Base-by-base conservation (phyloP, 805 yeast species). In the Ogataea corticis region DNA sequence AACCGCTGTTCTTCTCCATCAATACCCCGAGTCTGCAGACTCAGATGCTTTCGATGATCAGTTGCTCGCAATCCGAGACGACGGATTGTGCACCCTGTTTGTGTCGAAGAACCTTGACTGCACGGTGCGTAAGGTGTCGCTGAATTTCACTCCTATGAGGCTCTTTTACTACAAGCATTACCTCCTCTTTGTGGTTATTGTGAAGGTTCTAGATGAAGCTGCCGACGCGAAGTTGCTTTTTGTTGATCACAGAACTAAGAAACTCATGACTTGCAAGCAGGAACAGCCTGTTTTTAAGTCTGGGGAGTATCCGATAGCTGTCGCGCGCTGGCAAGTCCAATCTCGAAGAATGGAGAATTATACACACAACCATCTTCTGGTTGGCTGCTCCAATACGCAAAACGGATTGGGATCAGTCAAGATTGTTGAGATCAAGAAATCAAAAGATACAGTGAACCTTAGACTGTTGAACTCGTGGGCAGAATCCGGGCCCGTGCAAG, bases 261-360 rank as follows among this genome's bases (percentile, higher is more conserved):
- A 42, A 23, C 35, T 44, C 25, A 14, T 51, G 31, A 37, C 31
- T 9, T 18, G 41, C 14, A 38, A 42, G 1, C 23, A 35, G 13
- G 37, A 32, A 10, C 28, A 38, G 13, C 32, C 44, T 3, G 29
- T 57, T 3, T 37, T 62, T n/a, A 42, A 36, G 6, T 44, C 46
- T 0, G 51, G 55, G 5, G 70, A 66, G 35, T 56, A 41, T 3
- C 69, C 71, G 0, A 31, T 59, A 7, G 53, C 63, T 7, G 21
- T 71, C 3, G 50, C 62, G n/a, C 64, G 62, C 38, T 71, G 74
- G 75, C 52, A 56, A 13, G 54, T 69, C 2, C 50, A 42, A 12
- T 55, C 56, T 12, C 50, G 47, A 47, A 44, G 50, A 23, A 38
- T 27, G 27, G 52, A 42, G 23, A 50, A 35, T 7, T 52, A 51